phyloP scores from a whole-genome alignment of 140 eudicot species.

The Oenanthe javanica region DNA sequence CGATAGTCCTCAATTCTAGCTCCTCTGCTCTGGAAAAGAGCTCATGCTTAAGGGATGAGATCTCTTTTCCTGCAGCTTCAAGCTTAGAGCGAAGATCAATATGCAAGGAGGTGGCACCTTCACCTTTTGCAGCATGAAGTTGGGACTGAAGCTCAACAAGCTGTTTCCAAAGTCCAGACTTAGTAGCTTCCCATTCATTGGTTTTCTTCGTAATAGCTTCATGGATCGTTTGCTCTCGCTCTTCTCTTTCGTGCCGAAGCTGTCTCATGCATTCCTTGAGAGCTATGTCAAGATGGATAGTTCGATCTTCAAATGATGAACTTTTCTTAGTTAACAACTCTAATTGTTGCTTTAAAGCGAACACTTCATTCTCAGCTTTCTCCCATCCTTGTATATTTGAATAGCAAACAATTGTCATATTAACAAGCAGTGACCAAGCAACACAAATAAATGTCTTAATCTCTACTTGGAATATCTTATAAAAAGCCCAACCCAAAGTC shows the following conservation, averaged over 20 bases:
- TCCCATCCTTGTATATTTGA: slow-evolving; percentile 68
- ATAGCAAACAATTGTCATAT: background rate
- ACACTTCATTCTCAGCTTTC: slow-evolving; percentile 70
- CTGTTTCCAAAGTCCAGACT: slow-evolving; percentile 45
- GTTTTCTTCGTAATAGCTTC: slow-evolving; percentile 42
- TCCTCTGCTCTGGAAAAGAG: slow-evolving; percentile 59
- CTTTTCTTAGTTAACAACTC: slow-evolving; percentile 52
- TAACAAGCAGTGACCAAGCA: background rate
- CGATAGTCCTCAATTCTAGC: slow-evolving; percentile 48
- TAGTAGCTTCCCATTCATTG: slow-evolving; percentile 50
- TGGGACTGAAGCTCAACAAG: slow-evolving; percentile 44
- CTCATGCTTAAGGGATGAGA: slow-evolving; percentile 48
- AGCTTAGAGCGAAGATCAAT: slow-evolving; percentile 22
- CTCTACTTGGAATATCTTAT: background rate
- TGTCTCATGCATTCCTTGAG: slow-evolving; percentile 93
- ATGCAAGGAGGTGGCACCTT: slow-evolving; percentile 9
- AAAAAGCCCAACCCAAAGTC: background rate
- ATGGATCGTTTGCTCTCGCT: slow-evolving; percentile 48
- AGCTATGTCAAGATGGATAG: slow-evolving; percentile 77
- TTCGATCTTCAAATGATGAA: slow-evolving; percentile 64
- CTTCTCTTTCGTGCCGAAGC: slow-evolving; percentile 81
- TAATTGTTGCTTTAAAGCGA: slow-evolving; percentile 40
- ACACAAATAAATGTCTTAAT: background rate
- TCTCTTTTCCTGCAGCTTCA: slow-evolving; percentile 50
- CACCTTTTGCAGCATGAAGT: slow-evolving; percentile 35